These are phyloP conservation scores for Durusdinium trenchii DNA, from an alignment of 73 alveolate species.

Conservation along the genomic window DNA sequence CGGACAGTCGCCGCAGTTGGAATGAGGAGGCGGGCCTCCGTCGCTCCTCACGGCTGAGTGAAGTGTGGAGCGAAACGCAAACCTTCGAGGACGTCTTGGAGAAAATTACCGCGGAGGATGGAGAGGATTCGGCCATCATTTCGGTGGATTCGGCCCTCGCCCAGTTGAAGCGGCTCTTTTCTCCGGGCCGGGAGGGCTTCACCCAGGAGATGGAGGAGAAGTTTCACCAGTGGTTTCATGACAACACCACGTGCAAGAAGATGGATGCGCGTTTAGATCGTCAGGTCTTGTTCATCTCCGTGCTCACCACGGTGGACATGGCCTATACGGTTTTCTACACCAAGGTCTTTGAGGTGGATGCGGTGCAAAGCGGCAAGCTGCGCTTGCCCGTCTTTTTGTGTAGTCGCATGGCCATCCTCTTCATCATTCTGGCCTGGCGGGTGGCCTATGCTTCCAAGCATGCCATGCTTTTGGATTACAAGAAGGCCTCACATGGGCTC, in stretches of 20 bases:
- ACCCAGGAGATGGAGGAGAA: constrained; percentile 57
- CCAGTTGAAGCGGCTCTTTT: neutral
- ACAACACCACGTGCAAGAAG: constrained; percentile 70
- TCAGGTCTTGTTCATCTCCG: constrained; percentile 65
- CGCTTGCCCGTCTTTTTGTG: constrained; percentile 40
- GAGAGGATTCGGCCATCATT: too few species aligned
- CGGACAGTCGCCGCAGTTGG: too few species aligned
- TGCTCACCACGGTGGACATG: constrained; percentile 89
- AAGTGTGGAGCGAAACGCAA: constrained; percentile 35
- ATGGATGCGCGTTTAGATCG: constrained; percentile 78
- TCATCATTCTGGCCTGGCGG: constrained; percentile 83
- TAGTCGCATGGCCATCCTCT: constrained; percentile 73
- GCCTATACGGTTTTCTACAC: constrained; percentile 40
- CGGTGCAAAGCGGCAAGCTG: neutral
- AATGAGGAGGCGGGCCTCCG: too few species aligned
- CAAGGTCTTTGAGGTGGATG: constrained; percentile 8
- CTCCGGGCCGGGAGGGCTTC: constrained; percentile 57
- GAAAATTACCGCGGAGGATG: too few species aligned
- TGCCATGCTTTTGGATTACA: neutral
- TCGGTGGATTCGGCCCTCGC: neutral
- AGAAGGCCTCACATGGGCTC: constrained; percentile 6
- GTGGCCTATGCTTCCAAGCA: constrained; percentile 45
- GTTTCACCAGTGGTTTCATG: constrained; percentile 82
- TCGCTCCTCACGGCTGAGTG: too few species aligned
- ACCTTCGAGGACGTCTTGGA: constrained; percentile 64